Evolutionary conservation across 169 alveolate genomes (phyloP).

Genomic region (Fabrea salina): DNA sequence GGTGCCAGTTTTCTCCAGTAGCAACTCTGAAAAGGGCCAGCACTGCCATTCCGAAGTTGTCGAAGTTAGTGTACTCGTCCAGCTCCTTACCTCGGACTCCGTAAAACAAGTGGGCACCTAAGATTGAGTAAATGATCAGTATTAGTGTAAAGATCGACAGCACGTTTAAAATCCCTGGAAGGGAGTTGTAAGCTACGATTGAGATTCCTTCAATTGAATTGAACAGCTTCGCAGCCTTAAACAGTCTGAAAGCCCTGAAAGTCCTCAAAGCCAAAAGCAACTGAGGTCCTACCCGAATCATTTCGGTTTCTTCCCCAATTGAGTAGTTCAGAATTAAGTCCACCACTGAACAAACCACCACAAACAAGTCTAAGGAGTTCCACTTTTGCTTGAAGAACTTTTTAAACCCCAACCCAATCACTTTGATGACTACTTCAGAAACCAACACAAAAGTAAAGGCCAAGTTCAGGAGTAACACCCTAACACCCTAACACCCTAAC

Average conservation of each 20-base stretch:
- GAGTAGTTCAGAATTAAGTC: conserved; percentile 9
- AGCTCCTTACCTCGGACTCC: conserved; percentile 47
- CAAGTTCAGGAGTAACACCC: too few relatives aligned
- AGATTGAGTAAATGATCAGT: conserved; percentile 71
- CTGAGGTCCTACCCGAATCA: conserved; percentile 19
- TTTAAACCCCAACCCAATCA: conserved; percentile 47
- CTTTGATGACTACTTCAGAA: conserved; percentile 64
- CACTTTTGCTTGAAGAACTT: conserved; percentile 60
- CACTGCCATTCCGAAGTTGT: conserved; percentile 61
- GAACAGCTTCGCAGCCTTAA: conserved; percentile 4
- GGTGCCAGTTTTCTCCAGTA: conserved; percentile 75
- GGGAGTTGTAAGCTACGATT: conserved; percentile 47
- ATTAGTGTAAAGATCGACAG: conserved; percentile 64
- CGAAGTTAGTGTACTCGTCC: conserved; percentile 53
- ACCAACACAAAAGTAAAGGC: conserved; percentile 47
- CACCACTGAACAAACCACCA: conserved; percentile 55
- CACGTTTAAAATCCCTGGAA: conserved; percentile 73
- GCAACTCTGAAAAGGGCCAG: conserved; percentile 52
- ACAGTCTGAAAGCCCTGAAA: conserved; percentile 1
- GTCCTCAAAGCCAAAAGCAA: background rate
- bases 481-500: too few relatives aligned
- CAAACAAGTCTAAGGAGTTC: conserved; percentile 77
- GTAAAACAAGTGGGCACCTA: conserved; percentile 74
- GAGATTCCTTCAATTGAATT: background rate
- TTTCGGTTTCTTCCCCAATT: background rate